These are phyloP conservation scores for Solanum dulcamara DNA, from an alignment of 257 asterid species.

Conservation along the genomic window DNA sequence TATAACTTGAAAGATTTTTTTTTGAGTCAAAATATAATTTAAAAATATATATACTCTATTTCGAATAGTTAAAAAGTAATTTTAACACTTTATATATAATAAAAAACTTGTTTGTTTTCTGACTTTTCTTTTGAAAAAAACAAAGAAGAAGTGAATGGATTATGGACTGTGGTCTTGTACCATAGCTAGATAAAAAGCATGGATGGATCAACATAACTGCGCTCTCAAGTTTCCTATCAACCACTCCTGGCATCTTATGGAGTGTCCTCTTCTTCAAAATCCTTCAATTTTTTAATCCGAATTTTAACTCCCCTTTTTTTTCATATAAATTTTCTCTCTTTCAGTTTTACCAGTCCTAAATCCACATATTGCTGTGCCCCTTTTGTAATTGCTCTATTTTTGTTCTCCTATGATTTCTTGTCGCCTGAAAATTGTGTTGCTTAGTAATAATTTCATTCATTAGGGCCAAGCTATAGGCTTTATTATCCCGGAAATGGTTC, in stretches of 20 bases:
- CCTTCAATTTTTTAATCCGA: neutral
- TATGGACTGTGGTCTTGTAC: neutral
- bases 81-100: no score
- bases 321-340: neutral
- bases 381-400: neutral
- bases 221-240: neutral
- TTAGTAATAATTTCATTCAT: neutral
- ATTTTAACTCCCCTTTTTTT: neutral
- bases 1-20: no score
- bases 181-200: neutral
- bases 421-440: neutral
- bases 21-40: no score
- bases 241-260: neutral
- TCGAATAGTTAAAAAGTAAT: no score
- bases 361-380: neutral
- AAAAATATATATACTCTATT: no score
- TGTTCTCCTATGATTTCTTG: neutral
- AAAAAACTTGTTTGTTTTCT: no score
- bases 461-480: neutral
- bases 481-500: conserved; percentile 37
- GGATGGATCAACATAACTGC: neutral
- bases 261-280: neutral
- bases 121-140: no score
- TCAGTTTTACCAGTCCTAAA: neutral
- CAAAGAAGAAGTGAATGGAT: neutral